Conservation (phyloP, 495 filamentous ascomycete species). For the Clohesyomyces aquaticus region DNA sequence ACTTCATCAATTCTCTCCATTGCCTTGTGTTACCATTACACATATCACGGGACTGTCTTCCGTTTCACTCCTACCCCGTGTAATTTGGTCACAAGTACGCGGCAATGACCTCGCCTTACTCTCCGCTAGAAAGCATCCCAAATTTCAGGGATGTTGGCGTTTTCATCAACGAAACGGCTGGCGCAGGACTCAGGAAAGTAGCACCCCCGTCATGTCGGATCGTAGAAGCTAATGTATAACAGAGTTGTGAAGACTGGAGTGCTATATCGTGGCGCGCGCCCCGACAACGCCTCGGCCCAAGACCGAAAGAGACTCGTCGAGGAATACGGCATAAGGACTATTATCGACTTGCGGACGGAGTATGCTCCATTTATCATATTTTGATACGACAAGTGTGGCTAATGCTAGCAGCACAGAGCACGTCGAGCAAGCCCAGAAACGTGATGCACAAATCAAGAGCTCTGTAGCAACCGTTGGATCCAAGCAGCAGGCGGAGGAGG, state of each 20-base stretch:
- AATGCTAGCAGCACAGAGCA: constrained; percentile 68
- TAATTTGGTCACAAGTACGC: neutral
- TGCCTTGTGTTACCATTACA: no score
- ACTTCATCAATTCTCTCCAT: no score
- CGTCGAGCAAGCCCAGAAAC: constrained; percentile 67
- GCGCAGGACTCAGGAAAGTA: constrained; percentile 51
- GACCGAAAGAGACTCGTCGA: constrained; percentile 65
- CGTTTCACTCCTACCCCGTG: no score
- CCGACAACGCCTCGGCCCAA: constrained; percentile 69
- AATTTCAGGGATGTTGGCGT: constrained; percentile 88
- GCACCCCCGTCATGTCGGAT: neutral
- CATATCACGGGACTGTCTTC: no score
- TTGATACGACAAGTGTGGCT: neutral
- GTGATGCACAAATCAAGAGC: constrained; percentile 51
- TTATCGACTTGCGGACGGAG: constrained; percentile 80
- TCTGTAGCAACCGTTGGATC: no score
- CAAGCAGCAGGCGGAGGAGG: constrained; percentile 51
- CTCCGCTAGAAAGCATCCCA: constrained; percentile 65
- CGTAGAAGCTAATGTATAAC: neutral
- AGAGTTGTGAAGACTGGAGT: constrained; percentile 70
- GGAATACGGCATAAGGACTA: constrained; percentile 66
- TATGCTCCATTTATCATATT: constrained; percentile 43
- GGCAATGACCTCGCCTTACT: constrained; percentile 29
- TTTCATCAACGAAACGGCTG: constrained; percentile 65
- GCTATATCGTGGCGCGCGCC: constrained; percentile 73